Base-by-base conservation (phyloP, 371 early-diverging fungal genomes). In the Thermomucor indicae-seudaticae region DNA sequence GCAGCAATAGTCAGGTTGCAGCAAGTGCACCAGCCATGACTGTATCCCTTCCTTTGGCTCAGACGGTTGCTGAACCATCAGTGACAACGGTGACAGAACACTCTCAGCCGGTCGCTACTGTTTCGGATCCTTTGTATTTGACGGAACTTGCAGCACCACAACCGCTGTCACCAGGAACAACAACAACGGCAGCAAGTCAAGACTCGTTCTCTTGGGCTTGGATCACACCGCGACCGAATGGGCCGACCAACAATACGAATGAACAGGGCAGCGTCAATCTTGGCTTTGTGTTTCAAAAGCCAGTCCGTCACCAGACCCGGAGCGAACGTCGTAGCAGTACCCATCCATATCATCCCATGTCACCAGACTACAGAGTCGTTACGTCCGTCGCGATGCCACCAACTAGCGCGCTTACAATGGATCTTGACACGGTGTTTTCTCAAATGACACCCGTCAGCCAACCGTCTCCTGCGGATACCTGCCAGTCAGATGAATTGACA, bases 401-500 rank as follows among this genome's bases (percentile, higher is more conserved):
- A 14, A 14, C 7, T 32, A 14, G 10, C 14, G 32, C 32, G 10
- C 7, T 43, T n/a, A 19, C 43, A 14, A n/a, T 43, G 10, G 43
- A 43, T 23, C 17, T 43, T 16, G 43, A 43, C 12, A 25, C 43
- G 6, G 43, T 25, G 6, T 25, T 43, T 19, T 19, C 43, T 25
- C 43, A 43, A 25, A 43, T 43, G 43, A 12, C 37, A 46, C 38
- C 43, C 28, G 29, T n/a, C 8, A 32, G 17, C 39, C 24, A 17
- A 47, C 34, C n/a, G 30, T 22, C 52, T 49, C 32, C 41, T 47
- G 43, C 54, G 47, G 12, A 45, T 50, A 25, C 38, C 47, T 8
- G 41, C 55, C 53, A 55, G 34, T 49, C 59, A 3, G 58, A 63
- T 20, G 67, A 67, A 35, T 28, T 67, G 28, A 55, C 64, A 1